Evolutionary conservation across 1,284 basidiomycete species (phyloP).

Genomic region (Apiotrichum gracile): DNA sequence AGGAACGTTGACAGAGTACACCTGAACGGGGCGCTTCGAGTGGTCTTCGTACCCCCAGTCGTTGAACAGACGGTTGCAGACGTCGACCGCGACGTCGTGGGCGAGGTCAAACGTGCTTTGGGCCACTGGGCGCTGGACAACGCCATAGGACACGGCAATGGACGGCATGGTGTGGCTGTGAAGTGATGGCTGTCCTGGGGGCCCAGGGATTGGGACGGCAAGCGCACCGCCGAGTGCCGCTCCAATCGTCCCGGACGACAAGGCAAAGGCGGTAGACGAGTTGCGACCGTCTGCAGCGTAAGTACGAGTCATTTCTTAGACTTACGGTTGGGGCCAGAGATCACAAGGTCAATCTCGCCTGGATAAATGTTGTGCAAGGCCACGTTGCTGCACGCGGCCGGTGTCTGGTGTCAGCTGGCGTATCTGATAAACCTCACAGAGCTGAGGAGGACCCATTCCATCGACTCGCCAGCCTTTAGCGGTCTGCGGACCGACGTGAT

Average conservation of each 20-base stretch:
- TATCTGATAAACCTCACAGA: constrained; percentile 54
- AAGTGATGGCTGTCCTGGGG: constrained; percentile 52
- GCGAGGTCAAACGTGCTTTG: constrained; percentile 59
- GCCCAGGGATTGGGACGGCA: constrained; percentile 68
- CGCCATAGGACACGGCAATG: constrained; percentile 83
- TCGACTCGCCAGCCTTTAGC: constrained; percentile 66
- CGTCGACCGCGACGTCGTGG: constrained; percentile 59
- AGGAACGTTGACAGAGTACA: constrained; percentile 46
- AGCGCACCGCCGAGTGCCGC: constrained; percentile 82
- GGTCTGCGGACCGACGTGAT: constrained; percentile 58
- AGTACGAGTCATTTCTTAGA: background rate
- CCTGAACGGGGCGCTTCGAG: constrained; percentile 24
- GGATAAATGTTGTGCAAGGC: constrained; percentile 80
- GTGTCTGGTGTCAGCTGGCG: constrained; percentile 56
- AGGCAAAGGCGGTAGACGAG: constrained; percentile 71
- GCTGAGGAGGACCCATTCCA: constrained; percentile 81
- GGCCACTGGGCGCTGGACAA: constrained; percentile 65
- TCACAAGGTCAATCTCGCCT: constrained; percentile 70
- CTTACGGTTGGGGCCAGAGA: constrained; percentile 51
- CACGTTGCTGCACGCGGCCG: constrained; percentile 83
- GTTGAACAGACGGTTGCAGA: constrained; percentile 66
- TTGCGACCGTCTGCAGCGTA: constrained; percentile 58
- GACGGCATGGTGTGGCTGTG: constrained; percentile 48
- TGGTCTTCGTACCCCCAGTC: constrained; percentile 66
- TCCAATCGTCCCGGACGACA: constrained; percentile 85